A percentile compares a stretch with the other conserved stretches of the same genome.
phyloP scores from a whole-genome alignment of 768 basidiomycete genomes.

The Russula sp. region DNA sequence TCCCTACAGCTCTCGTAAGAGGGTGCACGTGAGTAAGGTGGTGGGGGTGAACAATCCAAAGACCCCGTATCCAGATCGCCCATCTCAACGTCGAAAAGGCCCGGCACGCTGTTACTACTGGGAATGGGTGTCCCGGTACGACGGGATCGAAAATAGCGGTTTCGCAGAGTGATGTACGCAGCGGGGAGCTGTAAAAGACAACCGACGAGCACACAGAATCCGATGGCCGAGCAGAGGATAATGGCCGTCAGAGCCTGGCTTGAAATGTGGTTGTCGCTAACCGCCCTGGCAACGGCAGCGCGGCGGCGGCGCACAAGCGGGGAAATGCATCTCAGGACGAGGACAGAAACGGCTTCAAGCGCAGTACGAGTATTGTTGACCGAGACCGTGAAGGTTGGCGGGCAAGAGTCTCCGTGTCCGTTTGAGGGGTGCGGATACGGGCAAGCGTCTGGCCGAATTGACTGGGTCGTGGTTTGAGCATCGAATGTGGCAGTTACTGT shows the following conservation, averaged over 20 bases:
- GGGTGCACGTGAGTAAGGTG: slow-evolving; percentile 24
- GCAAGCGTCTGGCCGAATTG: not conserved
- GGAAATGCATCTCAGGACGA: not conserved
- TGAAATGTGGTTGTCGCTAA: not conserved
- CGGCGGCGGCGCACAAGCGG: slow-evolving; percentile 4
- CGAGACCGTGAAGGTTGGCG: not conserved
- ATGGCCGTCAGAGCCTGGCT: slow-evolving; percentile 12
- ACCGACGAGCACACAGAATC: slow-evolving; percentile 17
- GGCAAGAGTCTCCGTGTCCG: not conserved
- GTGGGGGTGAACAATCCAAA: slow-evolving; percentile 16
- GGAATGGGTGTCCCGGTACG: not conserved
- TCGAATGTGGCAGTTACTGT: not conserved
- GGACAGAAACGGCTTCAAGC: not conserved
- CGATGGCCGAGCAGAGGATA: slow-evolving; percentile 5
- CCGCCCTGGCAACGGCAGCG: not conserved
- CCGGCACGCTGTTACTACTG: not conserved
- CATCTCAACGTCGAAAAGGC: slow-evolving; percentile 1
- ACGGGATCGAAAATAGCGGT: not conserved
- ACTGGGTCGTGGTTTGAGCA: not conserved
- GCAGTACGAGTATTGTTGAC: not conserved
- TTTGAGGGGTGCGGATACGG: not conserved
- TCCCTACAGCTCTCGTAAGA: slow-evolving; percentile 17
- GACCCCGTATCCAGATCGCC: not conserved
- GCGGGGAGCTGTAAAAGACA: slow-evolving; percentile 4
- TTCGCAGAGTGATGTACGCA: not conserved